Evolutionary conservation across 1,284 basidiomycete species (phyloP).

Genomic region (Agaricales sp.): DNA sequence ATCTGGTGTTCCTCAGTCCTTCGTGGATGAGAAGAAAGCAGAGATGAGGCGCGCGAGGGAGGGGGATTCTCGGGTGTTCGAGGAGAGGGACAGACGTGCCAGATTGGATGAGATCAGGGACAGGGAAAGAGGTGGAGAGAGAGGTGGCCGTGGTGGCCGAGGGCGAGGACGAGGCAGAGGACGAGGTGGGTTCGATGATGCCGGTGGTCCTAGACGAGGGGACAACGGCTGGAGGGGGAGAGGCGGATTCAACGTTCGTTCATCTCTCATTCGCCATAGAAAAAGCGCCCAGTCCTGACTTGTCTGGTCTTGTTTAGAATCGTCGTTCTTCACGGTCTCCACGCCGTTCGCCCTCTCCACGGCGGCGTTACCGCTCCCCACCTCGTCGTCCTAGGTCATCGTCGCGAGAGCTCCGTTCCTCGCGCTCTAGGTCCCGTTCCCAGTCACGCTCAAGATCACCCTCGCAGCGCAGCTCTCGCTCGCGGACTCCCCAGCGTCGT

Average conservation of each 20-base stretch:
- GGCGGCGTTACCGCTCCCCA: slow-evolving; percentile 22
- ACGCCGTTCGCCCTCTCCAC: slow-evolving; percentile 21
- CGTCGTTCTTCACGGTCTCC: slow-evolving; percentile 35
- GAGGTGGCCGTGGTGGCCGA: slow-evolving; percentile 28
- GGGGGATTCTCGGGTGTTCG: slow-evolving; percentile 57
- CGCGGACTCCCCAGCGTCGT: too few relatives aligned
- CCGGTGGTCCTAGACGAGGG: slow-evolving; percentile 22
- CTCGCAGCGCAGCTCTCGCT: too few relatives aligned
- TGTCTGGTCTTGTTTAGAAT: slow-evolving; percentile 18
- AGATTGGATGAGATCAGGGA: slow-evolving; percentile 61
- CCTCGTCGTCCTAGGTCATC: slow-evolving; percentile 28
- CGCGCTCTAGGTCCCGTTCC: slow-evolving; percentile 31
- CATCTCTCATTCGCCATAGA: not conserved
- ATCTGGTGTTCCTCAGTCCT: slow-evolving; percentile 86
- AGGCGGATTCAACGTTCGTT: slow-evolving; percentile 23
- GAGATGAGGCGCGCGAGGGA: slow-evolving; percentile 78
- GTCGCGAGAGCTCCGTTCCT: slow-evolving; percentile 25
- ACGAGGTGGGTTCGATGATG: slow-evolving; percentile 30
- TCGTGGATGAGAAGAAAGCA: slow-evolving; percentile 93
- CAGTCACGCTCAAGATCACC: slow-evolving; percentile 26
- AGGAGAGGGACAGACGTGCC: slow-evolving; percentile 58
- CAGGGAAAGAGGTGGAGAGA: slow-evolving; percentile 37
- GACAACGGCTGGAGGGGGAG: slow-evolving; percentile 30
- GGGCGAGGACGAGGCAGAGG: slow-evolving; percentile 38
- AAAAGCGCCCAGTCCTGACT: not conserved